phyloP scores from a whole-genome alignment of 2,329 filamentous ascomycete genomes.

The Exophiala mesophila region DNA sequence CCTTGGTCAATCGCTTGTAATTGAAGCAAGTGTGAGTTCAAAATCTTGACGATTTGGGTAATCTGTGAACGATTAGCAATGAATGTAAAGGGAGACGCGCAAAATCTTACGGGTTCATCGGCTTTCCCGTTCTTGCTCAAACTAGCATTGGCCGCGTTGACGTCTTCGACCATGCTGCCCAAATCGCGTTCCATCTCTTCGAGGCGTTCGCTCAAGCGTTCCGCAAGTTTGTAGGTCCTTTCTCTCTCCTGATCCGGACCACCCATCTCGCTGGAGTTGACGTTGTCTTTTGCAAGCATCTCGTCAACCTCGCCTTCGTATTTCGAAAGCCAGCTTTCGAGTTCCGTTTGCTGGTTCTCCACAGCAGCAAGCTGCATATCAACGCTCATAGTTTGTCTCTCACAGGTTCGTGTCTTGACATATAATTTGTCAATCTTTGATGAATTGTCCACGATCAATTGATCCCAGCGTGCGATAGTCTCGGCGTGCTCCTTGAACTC shows the following conservation, averaged over 20 bases:
- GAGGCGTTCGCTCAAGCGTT: slow-evolving; percentile 83
- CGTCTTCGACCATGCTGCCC: slow-evolving; percentile 95
- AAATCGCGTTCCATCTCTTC: slow-evolving; percentile 93
- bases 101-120: slow-evolving; percentile 70
- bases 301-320: slow-evolving; percentile 91
- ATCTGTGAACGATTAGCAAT: slow-evolving; percentile 50
- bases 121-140: slow-evolving; percentile 85
- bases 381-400: slow-evolving; percentile 86
- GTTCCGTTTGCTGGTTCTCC: slow-evolving; percentile 87
- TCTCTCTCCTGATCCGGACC: slow-evolving; percentile 95
- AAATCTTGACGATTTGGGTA: slow-evolving; percentile 89
- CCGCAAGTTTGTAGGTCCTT: slow-evolving; percentile 87
- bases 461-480: slow-evolving; percentile 85
- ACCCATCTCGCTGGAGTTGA: slow-evolving; percentile 61
- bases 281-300: slow-evolving; percentile 62
- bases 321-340: slow-evolving; percentile 79
- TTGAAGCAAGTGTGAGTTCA: slow-evolving; percentile 88
- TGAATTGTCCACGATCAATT: slow-evolving; percentile 85
- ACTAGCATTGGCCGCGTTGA: slow-evolving; percentile 85
- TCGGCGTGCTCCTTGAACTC: slow-evolving; percentile 88
- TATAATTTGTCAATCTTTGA: slow-evolving; percentile 94
- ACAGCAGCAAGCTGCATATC: slow-evolving; percentile 86
- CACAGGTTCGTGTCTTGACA: slow-evolving; percentile 85
- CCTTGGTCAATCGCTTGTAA: slow-evolving; percentile 91
- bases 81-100: slow-evolving; percentile 13